Evolutionary conservation across 192 early-diverging fungal genomes (phyloP).

Genomic region (Coemansia sp.): DNA sequence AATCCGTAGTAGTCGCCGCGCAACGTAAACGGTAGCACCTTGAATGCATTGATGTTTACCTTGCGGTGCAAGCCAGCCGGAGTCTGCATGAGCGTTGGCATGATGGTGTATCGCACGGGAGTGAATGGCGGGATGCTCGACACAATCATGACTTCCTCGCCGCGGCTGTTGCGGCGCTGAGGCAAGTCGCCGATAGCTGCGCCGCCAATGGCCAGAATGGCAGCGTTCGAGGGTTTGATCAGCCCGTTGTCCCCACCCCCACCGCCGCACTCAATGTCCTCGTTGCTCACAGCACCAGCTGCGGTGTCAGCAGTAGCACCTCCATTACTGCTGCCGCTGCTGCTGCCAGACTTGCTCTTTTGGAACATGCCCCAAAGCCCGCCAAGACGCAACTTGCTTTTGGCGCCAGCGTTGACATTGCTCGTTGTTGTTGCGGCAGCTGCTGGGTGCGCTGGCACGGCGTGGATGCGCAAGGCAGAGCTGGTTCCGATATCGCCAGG

Average conservation of each 20-base stretch:
- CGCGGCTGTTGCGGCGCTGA: conserved; percentile 51
- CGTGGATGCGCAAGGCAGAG: background rate
- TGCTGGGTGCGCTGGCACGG: background rate
- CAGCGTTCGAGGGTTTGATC: conserved; percentile 36
- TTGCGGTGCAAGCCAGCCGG: conserved; percentile 49
- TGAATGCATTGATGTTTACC: conserved; percentile 52
- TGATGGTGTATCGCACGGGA: conserved; percentile 48
- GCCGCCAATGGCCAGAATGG: conserved; percentile 43
- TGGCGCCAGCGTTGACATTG: background rate
- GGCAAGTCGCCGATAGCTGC: conserved; percentile 54
- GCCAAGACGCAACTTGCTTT: conserved; percentile 6
- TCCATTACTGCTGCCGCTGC: background rate
- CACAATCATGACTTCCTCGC: conserved; percentile 55
- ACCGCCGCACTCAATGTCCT: background rate
- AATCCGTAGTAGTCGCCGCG: conserved; percentile 59
- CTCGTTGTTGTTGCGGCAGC: background rate
- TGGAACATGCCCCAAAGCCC: conserved; percentile 22
- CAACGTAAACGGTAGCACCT: conserved; percentile 54
- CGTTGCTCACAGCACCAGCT: background rate
- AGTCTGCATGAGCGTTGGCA: conserved; percentile 52
- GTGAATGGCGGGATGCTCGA: conserved; percentile 56
- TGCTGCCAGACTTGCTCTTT: background rate
- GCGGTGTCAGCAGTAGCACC: background rate
- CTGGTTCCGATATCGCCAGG: conserved; percentile 2
- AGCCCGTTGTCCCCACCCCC: too few relatives aligned